These are phyloP conservation scores for Backusella westeae DNA, from an alignment of 192 early-diverging fungal species.

Conservation along the genomic window DNA sequence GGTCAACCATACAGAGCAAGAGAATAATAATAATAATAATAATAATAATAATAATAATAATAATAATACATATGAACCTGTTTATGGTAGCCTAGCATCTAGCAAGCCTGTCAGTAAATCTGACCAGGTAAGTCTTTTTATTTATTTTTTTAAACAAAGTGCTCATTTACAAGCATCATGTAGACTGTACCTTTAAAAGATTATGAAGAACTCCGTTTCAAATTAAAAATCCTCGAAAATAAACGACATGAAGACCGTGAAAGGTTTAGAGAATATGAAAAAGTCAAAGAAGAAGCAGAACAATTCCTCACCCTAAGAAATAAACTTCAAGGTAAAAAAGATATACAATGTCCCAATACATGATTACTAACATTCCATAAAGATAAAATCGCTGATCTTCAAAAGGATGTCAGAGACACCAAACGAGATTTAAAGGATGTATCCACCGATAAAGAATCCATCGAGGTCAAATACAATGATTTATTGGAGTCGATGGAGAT, in stretches of 20 bases:
- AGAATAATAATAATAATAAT: background rate
- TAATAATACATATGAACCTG: background rate
- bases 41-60: no score
- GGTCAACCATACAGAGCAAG: background rate
- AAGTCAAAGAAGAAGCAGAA: slow-evolving; percentile 69
- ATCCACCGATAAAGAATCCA: slow-evolving; percentile 55
- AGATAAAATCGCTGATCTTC: slow-evolving; percentile 65
- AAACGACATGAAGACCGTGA: slow-evolving; percentile 84
- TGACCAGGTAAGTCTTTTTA: background rate
- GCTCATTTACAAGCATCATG: background rate
- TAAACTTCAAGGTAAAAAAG: slow-evolving; percentile 53
- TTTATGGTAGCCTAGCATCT: slow-evolving; percentile 5
- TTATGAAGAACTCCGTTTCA: slow-evolving; percentile 75
- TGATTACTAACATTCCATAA: background rate
- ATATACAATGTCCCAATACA: background rate
- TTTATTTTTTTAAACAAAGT: background rate
- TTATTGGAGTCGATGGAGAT: slow-evolving; percentile 78
- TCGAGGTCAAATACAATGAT: slow-evolving; percentile 72
- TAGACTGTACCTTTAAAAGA: slow-evolving; percentile 62
- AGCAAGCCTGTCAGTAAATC: slow-evolving; percentile 16
- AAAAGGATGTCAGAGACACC: slow-evolving; percentile 66
- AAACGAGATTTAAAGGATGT: slow-evolving; percentile 55
- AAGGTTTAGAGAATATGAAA: slow-evolving; percentile 67
- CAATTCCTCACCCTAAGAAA: slow-evolving; percentile 59
- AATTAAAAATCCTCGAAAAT: slow-evolving; percentile 71